These are phyloP conservation scores for Erodium chrysanthum DNA, from an alignment of 441 rosid genomes.

Conservation along the genomic window DNA sequence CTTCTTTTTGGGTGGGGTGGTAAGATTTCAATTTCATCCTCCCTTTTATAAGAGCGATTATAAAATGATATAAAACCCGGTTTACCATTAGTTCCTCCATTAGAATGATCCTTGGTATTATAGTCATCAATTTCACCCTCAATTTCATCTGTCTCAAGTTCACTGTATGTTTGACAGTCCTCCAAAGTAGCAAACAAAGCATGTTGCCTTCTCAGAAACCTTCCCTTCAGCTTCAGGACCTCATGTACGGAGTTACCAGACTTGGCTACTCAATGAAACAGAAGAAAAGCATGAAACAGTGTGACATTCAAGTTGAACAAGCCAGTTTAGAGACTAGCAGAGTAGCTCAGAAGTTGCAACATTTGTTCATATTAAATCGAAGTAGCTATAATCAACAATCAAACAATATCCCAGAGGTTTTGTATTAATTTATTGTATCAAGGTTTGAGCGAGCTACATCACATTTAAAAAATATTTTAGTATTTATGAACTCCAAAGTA, in stretches of 20 bases:
- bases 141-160: constrained; percentile 22
- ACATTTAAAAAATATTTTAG: background rate
- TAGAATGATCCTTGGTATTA: constrained; percentile 29
- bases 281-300: constrained; percentile 14
- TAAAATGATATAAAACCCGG: constrained; percentile 77
- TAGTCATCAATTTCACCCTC: constrained; percentile 28
- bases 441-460: background rate
- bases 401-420: background rate
- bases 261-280: constrained; percentile 25
- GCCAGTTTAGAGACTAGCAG: background rate
- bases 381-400: constrained; percentile 1
- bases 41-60: constrained; percentile 39
- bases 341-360: constrained; percentile 7
- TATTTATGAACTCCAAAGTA: background rate
- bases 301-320: constrained; percentile 11
- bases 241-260: constrained; percentile 22
- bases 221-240: constrained; percentile 26
- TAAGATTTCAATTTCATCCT: constrained; percentile 24
- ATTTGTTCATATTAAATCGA: background rate
- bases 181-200: constrained; percentile 31
- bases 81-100: constrained; percentile 60
- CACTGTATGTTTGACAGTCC: constrained; percentile 35
- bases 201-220: constrained; percentile 23
- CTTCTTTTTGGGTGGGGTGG: constrained; percentile 28
- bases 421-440: background rate